These are phyloP conservation scores for Ustilago esculenta DNA, from an alignment of 1,284 basidiomycete species.

Conservation along the genomic window DNA sequence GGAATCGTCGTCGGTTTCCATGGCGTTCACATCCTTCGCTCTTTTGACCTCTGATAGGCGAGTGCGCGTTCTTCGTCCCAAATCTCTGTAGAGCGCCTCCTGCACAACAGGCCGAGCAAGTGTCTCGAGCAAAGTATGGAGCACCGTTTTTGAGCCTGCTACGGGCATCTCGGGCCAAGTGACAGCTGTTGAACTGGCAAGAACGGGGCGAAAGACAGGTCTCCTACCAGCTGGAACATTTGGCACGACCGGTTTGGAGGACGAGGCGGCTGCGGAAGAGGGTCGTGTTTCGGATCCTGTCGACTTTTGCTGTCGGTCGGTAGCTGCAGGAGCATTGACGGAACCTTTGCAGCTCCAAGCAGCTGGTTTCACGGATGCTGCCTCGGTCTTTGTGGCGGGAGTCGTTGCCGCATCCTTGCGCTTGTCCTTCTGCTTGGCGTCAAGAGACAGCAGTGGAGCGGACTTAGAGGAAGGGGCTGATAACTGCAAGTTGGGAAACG, in stretches of 20 bases:
- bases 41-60: neutral
- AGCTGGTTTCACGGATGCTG: neutral
- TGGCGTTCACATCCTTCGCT: neutral
- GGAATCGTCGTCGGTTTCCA: conserved; percentile 4
- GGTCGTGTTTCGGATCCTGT: neutral
- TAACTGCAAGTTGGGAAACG: conserved; percentile 8
- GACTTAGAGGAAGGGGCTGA: neutral
- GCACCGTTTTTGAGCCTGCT: conserved; percentile 40
- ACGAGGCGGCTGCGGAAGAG: neutral
- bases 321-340: neutral
- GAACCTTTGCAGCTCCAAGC: conserved; percentile 9
- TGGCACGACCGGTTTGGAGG: neutral
- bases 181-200: conserved; percentile 41
- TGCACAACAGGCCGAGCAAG: conserved; percentile 17
- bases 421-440: conserved; percentile 16
- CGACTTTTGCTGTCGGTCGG: conserved; percentile 7
- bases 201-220: conserved; percentile 45
- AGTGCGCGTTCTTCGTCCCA: conserved; percentile 11
- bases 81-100: conserved; percentile 11
- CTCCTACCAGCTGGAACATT: conserved; percentile 26
- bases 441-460: neutral
- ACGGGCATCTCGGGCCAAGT: conserved; percentile 45
- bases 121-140: conserved; percentile 42
- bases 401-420: neutral
- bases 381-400: neutral